A percentile compares a stretch with the other conserved stretches of the same genome.
These are phyloP conservation scores for Geotrichum phurueaensis DNA, from an alignment of 1,139 yeast genomes.

Conservation along the genomic window DNA sequence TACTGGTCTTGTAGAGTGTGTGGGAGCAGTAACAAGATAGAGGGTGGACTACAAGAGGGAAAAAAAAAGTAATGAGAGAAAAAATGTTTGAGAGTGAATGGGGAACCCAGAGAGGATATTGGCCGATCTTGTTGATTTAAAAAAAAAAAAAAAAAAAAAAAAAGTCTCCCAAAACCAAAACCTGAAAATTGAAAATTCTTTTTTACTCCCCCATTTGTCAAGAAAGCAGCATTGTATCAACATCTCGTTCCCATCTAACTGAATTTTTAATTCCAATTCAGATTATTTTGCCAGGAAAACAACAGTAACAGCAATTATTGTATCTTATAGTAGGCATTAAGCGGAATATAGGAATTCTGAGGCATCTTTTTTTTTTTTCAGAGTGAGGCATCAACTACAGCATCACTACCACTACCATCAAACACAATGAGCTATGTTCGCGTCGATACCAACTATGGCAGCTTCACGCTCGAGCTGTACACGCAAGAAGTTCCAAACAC, in stretches of 20 bases:
- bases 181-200: not conserved
- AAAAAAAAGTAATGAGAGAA: not conserved
- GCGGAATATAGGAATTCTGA: no score
- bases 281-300: no score
- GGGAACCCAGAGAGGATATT: no score
- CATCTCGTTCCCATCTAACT: not conserved
- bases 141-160: not conserved
- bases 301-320: not conserved
- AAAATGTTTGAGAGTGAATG: not conserved
- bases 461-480: constrained; percentile 31
- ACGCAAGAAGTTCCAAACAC: constrained; percentile 33
- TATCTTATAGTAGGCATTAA: not conserved
- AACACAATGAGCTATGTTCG: constrained; percentile 17
- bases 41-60: not conserved
- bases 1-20: not conserved
- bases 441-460: constrained; percentile 26
- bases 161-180: not conserved
- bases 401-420: not conserved
- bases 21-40: not conserved
- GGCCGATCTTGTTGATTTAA: not conserved
- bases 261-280: not conserved
- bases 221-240: not conserved
- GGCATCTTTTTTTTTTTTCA: not conserved
- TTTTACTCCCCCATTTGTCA: not conserved
- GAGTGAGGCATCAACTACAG: not conserved